Conservation (phyloP, 1,284 basidiomycete species). For the Xerocomus minutiporus region DNA sequence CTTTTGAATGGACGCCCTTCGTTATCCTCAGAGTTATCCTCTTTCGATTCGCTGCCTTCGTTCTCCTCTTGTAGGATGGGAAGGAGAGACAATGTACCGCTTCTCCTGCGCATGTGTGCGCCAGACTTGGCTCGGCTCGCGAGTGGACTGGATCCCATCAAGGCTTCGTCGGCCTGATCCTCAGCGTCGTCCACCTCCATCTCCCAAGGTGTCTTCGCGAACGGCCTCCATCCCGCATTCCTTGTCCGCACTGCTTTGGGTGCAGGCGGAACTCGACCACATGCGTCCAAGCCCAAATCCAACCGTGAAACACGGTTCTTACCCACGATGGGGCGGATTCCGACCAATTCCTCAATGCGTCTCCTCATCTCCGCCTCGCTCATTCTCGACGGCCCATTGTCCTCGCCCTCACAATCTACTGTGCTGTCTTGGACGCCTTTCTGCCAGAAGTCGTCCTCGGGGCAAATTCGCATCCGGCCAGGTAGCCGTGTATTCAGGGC, state of each 20-base stretch:
- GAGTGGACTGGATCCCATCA: constrained; percentile 29
- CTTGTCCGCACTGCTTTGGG: constrained; percentile 28
- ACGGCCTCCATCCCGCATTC: constrained; percentile 14
- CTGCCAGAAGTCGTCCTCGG: constrained; percentile 20
- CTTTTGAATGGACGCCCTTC: constrained; percentile 21
- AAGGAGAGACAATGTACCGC: constrained; percentile 12
- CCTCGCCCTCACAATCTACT: not conserved
- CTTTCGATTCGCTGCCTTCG: constrained; percentile 17
- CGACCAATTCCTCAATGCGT: constrained; percentile 49
- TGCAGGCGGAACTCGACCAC: constrained; percentile 19
- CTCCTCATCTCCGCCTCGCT: constrained; percentile 41
- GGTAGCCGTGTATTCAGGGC: constrained; percentile 49
- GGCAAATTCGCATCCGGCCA: constrained; percentile 41
- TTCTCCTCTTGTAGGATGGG: constrained; percentile 26
- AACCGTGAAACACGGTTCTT: constrained; percentile 21
- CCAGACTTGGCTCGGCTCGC: constrained; percentile 17
- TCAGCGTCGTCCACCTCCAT: constrained; percentile 18
- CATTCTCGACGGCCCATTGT: constrained; percentile 26
- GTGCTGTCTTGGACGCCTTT: not conserved
- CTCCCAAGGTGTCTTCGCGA: constrained; percentile 26
- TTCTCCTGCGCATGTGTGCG: constrained; percentile 7
- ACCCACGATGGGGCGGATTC: constrained; percentile 36
- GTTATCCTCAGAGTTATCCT: constrained; percentile 4
- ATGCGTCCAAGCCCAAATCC: constrained; percentile 14
- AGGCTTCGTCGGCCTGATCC: constrained; percentile 4